Base-by-base conservation (phyloP, 2,329 filamentous ascomycete genomes). In the Waltergamsia citrina region DNA sequence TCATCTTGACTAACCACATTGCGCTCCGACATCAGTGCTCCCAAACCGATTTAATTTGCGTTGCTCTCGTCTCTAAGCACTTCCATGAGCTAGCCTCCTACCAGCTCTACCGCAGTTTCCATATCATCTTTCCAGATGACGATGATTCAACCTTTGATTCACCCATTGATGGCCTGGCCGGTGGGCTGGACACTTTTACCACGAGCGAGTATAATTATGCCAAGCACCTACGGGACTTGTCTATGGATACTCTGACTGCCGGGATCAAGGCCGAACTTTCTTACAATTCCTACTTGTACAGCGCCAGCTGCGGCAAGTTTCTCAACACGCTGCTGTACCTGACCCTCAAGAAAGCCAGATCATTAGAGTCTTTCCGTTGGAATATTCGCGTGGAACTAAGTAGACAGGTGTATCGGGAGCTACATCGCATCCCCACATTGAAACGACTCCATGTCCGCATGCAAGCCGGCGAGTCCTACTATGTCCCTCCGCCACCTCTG, bases 191-290 rank as follows among this genome's bases (percentile, higher is more conserved):
- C 36, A 78, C 75, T 4, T 69, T 81, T 35, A 70, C 67, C 20
- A 73, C 73, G 1, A 79, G 74, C 58, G 65, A 77, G 20, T 78
- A 78, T 54, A 62, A 79, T 51, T 79, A 80, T 54, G 71, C 71
- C 18, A 56, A 66, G 41, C 67, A 77, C 46, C 54, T 80, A 20
- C 63, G 63, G 40, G 65, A 71, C 36, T 55, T 81, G 24, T 64
- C 59, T 21, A 60, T 81, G 39, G 73, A 78, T 41, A 73, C 71
- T 2, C 52, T 70, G 18, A 68, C 61, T 40, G 57, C 62, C 8
- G 71, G 70, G 7, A 50, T 57, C 34, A 70, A 69, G 48, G 69
- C 63, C n/a, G 69, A 76, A 42, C 48, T 54, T 14, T 61, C 67
- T 16, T 74, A 74, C 45, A 65, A 67, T 35, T 56, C 65, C 2